Evolutionary conservation across 441 rosid species (phyloP).

Genomic region (Euphorbia celastroides): DNA sequence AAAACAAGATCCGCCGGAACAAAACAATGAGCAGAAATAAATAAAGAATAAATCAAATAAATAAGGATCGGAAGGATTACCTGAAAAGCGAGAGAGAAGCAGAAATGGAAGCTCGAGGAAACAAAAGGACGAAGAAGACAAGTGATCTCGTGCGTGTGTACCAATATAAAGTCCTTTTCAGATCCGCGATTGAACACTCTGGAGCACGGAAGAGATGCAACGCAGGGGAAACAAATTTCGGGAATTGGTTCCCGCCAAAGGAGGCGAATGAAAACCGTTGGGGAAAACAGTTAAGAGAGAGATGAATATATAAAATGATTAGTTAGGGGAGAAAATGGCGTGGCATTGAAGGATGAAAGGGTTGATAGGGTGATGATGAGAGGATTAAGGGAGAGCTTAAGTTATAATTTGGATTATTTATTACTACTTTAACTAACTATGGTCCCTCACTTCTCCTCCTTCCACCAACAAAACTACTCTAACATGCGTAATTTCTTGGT

Average conservation of each 20-base stretch:
- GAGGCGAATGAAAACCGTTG: constrained; percentile 27
- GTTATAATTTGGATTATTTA: constrained; percentile 18
- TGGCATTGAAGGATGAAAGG: constrained; percentile 30
- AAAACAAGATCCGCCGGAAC: background rate
- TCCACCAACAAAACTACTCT: background rate
- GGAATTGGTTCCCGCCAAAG: constrained; percentile 38
- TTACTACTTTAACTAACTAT: constrained; percentile 68
- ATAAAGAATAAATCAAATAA: too few species aligned
- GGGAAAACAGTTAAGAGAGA: constrained; percentile 3
- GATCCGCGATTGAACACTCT: background rate
- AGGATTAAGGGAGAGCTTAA: constrained; percentile 17
- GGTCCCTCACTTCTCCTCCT: constrained; percentile 22
- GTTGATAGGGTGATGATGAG: constrained; percentile 14
- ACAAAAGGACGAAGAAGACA: background rate
- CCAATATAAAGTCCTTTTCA: background rate
- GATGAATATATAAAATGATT: background rate
- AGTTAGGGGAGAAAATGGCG: constrained; percentile 31
- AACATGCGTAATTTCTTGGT: constrained; percentile 25
- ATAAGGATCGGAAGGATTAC: too few species aligned
- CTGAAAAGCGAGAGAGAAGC: constrained; percentile 3
- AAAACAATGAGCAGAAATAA: background rate
- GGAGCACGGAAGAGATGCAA: background rate
- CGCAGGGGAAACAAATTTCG: background rate
- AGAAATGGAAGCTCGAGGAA: background rate
- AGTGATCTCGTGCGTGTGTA: background rate